Percentiles rank a stretch among this genome's conserved stretches.
These are phyloP conservation scores for Biscutella auriculata DNA, from an alignment of 441 rosid genomes.

Conservation along the genomic window DNA sequence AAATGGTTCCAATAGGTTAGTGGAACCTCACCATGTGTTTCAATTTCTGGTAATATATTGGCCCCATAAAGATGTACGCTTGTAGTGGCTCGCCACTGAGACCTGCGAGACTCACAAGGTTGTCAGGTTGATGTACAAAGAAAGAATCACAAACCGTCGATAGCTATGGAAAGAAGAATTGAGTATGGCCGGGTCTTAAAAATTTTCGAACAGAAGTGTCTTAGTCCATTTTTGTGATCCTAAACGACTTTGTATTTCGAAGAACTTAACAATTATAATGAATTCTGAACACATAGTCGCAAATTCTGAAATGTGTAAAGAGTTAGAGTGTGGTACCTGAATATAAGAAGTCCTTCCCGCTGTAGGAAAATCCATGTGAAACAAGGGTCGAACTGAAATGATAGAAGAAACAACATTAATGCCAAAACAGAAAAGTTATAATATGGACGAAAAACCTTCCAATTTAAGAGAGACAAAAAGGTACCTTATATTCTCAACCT, in stretches of 20 bases:
- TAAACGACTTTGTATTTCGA: neutral
- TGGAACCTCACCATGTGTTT: slow-evolving; percentile 81
- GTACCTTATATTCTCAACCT: slow-evolving; percentile 72
- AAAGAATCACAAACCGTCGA: neutral
- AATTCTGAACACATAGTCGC: neutral
- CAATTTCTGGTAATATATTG: slow-evolving; percentile 93
- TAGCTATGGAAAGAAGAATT: neutral
- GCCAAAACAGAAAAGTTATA: neutral
- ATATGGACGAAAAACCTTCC: neutral
- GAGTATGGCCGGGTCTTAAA: neutral
- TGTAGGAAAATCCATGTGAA: slow-evolving; percentile 69
- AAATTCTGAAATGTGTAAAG: slow-evolving; percentile 1
- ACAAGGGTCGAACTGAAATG: slow-evolving; percentile 67
- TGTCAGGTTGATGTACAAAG: slow-evolving; percentile 18
- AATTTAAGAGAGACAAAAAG: neutral
- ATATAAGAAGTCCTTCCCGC: slow-evolving; percentile 84
- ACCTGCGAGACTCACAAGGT: slow-evolving; percentile 38
- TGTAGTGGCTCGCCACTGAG: slow-evolving; percentile 81
- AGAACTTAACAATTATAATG: neutral
- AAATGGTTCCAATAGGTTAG: neutral
- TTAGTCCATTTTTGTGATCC: neutral
- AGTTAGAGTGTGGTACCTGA: slow-evolving; percentile 46
- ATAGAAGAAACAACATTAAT: neutral
- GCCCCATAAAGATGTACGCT: slow-evolving; percentile 93
- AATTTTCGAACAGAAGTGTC: neutral